Evolutionary conservation across 2,329 filamentous ascomycete species (phyloP).

Genomic region (Akanthomyces lecanii): DNA sequence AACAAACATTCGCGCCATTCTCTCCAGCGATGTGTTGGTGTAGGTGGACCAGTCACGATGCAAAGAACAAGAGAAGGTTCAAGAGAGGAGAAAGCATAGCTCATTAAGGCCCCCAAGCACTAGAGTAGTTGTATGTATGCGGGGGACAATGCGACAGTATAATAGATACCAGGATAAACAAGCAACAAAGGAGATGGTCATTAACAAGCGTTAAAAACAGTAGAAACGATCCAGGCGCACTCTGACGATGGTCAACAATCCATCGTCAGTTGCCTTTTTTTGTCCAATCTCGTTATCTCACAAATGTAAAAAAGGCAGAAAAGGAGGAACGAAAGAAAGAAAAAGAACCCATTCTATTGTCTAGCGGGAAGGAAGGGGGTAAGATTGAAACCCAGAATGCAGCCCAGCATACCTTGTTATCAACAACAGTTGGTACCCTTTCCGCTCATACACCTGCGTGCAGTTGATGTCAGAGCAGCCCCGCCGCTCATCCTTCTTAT

Average conservation of each 20-base stretch:
- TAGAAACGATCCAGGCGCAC: neutral
- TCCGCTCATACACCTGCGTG: neutral
- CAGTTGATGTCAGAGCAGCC: neutral
- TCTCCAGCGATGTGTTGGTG: no score
- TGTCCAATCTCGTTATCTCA: neutral
- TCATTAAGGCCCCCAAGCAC: neutral
- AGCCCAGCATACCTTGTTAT: neutral
- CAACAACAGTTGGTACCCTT: neutral
- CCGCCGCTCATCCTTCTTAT: neutral
- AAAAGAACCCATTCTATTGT: conserved; percentile 5
- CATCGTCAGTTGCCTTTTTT: neutral
- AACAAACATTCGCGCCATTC: no score
- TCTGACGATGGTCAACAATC: neutral
- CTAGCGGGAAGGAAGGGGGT: neutral
- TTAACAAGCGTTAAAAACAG: neutral
- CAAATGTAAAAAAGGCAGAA: neutral
- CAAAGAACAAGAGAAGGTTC: neutral
- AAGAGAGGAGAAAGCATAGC: neutral
- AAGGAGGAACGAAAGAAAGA: neutral
- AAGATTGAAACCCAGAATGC: neutral
- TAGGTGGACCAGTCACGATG: no score
- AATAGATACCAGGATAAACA: neutral
- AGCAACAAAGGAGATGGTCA: neutral
- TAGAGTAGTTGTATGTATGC: neutral
- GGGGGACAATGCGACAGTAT: neutral